A percentile compares a stretch with the other conserved stretches of the same genome.
These are phyloP conservation scores for Metschnikowia henanensis DNA, from an alignment of 805 yeast genomes.

Conservation along the genomic window DNA sequence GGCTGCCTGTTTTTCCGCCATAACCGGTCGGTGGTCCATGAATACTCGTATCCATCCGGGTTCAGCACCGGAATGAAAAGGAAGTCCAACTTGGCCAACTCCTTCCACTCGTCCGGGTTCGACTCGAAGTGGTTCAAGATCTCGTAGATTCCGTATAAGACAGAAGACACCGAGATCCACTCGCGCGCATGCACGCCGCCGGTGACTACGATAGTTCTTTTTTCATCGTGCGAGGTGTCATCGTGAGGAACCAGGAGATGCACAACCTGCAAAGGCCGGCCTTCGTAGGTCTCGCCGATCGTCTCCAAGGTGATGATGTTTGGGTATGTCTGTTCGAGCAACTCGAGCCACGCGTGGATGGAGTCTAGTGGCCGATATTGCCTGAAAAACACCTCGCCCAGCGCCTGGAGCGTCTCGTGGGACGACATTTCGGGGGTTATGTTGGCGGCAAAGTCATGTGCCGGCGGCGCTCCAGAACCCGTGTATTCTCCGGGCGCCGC, in stretches of 20 bases:
- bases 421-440: slow-evolving; percentile 9
- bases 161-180: slow-evolving; percentile 78
- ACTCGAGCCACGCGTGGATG: slow-evolving; percentile 70
- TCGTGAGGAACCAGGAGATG: slow-evolving; percentile 54
- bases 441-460: background rate
- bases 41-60: slow-evolving; percentile 87
- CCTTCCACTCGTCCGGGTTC: slow-evolving; percentile 41
- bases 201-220: slow-evolving; percentile 69
- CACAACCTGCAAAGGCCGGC: slow-evolving; percentile 65
- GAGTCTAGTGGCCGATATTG: slow-evolving; percentile 67
- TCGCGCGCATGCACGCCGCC: slow-evolving; percentile 92
- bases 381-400: slow-evolving; percentile 61
- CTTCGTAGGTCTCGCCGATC: slow-evolving; percentile 77
- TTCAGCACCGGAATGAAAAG: slow-evolving; percentile 80
- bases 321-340: slow-evolving; percentile 62
- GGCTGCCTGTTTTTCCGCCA: slow-evolving; percentile 88
- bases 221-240: slow-evolving; percentile 30
- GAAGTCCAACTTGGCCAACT: slow-evolving; percentile 63
- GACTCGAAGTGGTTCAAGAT: slow-evolving; percentile 30
- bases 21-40: slow-evolving; percentile 78
- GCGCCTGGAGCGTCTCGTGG: slow-evolving; percentile 6
- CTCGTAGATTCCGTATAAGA: slow-evolving; percentile 52
- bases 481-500: slow-evolving; percentile 29
- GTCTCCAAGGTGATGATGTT: slow-evolving; percentile 59
- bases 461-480: slow-evolving; percentile 41